Evolutionary conservation across 1,284 basidiomycete species (phyloP).

Genomic region (Singerocomus inundabilis): DNA sequence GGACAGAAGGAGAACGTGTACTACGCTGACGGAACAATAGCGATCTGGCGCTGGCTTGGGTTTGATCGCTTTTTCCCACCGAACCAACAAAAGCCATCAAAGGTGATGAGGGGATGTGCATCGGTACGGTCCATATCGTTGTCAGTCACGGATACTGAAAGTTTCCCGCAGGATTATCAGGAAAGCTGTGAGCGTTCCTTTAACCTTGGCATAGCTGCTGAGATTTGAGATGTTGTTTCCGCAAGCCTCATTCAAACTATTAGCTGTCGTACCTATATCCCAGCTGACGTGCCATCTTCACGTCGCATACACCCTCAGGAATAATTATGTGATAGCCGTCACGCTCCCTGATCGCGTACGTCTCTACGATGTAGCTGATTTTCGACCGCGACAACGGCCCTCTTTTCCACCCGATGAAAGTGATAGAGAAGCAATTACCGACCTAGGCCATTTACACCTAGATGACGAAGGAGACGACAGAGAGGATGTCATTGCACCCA

Average conservation of each 20-base stretch:
- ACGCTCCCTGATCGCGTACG: constrained; percentile 43
- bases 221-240: constrained; percentile 10
- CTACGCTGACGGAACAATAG: constrained; percentile 50
- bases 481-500: constrained; percentile 7
- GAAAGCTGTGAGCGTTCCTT: constrained; percentile 53
- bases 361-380: constrained; percentile 48
- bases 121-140: constrained; percentile 45
- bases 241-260: constrained; percentile 61
- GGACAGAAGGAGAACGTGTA: constrained; percentile 33
- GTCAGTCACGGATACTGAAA: constrained; percentile 8
- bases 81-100: constrained; percentile 36
- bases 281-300: constrained; percentile 40
- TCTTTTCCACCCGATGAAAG: constrained; percentile 22
- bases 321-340: constrained; percentile 53
- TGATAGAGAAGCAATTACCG: constrained; percentile 14
- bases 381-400: constrained; percentile 38
- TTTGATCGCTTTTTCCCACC: constrained; percentile 64
- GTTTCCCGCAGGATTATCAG: constrained; percentile 57
- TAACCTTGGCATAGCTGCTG: background rate
- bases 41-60: constrained; percentile 66
- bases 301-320: constrained; percentile 42
- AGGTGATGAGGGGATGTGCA: constrained; percentile 53
- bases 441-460: constrained; percentile 22
- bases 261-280: constrained; percentile 50
- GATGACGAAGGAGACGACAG: constrained; percentile 33